Evolutionary conservation across 2,329 filamentous ascomycete species (phyloP).

Genomic region (Cladorrhinum sp.): DNA sequence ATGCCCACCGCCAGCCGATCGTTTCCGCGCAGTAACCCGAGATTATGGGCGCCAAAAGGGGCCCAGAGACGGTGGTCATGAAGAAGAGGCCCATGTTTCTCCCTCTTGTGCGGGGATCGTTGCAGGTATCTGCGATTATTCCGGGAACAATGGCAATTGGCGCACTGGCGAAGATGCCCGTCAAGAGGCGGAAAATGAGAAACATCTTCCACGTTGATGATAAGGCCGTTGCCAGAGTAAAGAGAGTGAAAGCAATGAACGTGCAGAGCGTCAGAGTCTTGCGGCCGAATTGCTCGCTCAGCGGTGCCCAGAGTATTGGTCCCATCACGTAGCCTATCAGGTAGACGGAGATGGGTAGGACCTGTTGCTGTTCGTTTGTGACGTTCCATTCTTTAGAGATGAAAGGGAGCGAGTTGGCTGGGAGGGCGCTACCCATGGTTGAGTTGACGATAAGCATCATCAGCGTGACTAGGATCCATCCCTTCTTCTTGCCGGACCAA

Average conservation of each 20-base stretch:
- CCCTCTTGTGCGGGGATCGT: constrained; percentile 53
- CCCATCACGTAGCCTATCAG: constrained; percentile 60
- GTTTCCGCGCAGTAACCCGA: constrained; percentile 58
- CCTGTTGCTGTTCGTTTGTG: constrained; percentile 42
- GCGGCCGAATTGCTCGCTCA: constrained; percentile 64
- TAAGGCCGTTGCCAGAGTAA: constrained; percentile 55
- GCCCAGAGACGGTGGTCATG: constrained; percentile 63
- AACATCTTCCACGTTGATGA: constrained; percentile 51
- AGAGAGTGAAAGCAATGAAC: constrained; percentile 48
- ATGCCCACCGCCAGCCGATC: constrained; percentile 67
- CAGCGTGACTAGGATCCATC: constrained; percentile 50
- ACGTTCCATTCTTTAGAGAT: constrained; percentile 58
- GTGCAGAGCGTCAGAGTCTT: constrained; percentile 44
- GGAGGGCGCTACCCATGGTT: constrained; percentile 63
- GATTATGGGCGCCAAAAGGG: constrained; percentile 63
- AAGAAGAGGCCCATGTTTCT: constrained; percentile 63
- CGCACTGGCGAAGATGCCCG: constrained; percentile 53
- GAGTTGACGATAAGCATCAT: constrained; percentile 64
- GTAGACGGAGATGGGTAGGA: constrained; percentile 61
- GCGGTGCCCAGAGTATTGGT: constrained; percentile 60
- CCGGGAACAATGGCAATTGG: constrained; percentile 62
- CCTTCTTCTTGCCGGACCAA: constrained; percentile 55
- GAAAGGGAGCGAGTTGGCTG: constrained; percentile 59
- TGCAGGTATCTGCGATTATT: constrained; percentile 65
- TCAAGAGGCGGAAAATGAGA: constrained; percentile 53